Base-by-base conservation (phyloP, 2,329 filamentous ascomycete species). In the Sporothrix pallida region DNA sequence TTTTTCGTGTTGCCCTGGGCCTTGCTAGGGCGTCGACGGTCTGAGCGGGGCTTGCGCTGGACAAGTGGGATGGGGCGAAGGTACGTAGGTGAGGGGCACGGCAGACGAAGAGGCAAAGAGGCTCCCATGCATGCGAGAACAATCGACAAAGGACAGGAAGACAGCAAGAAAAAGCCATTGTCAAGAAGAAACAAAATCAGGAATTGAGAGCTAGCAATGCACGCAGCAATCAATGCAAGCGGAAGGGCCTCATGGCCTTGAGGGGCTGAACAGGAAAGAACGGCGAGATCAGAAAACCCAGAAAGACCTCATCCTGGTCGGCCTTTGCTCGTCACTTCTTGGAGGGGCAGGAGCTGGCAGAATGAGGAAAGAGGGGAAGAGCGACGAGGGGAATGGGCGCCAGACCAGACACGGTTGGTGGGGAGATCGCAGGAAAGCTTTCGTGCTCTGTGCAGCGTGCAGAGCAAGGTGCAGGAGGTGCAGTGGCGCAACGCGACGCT, bases 401-500 rank as follows among this genome's bases (percentile, higher is more conserved):
- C 67, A 70, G 67, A 13, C 46, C 67, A 13, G 67, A 56, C 31
- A 31, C 54, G 68, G 68, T 70, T 70, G 54, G 68, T 60, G 52
- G 68, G 52, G 68, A 70, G 68, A 70, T 60, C 54, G 68, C 68
- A 48, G 52, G 63, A 26, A 52, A 48, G 63, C 54, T 7, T 52
- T 52, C 3, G 20, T 56, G 62, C 37, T 37, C 23, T 26, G 62
- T 67, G 62, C 62, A 46, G 37, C 9, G 62, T 65, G 62, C 62
- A 65, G 62, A 17, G 31, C 31, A 46, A 23, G 20, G n/a, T 56
- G 52, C 52, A 56, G 52, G 65, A 52, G 67, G 44, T 70, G 48
- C 23, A 60, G 67, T 70, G 68, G 68, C 68, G 68, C 68, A 71
- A 71, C 69, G 23, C n/a, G 52, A 62, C 69, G 56, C 69, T 71